Evolutionary conservation across 2,329 filamentous ascomycete genomes (phyloP), one percentile per base, ranked within the genome.

Genomic region (Fusarium torreyae): DNA sequence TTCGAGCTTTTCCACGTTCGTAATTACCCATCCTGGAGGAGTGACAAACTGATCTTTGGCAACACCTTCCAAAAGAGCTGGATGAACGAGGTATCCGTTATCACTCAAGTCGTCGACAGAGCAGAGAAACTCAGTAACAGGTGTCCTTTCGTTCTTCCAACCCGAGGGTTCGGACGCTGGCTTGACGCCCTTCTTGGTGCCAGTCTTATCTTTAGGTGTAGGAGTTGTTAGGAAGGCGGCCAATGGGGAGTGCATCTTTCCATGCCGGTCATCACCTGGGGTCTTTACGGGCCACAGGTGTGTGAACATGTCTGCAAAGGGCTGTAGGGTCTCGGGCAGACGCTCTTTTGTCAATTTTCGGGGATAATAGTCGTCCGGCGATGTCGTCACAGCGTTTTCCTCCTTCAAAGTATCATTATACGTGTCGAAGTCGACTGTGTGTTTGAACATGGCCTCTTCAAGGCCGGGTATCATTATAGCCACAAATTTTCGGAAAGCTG

Each of bases 381-480:
- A 84, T 3, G 81, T 82, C n/a, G 74, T 66, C 15, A 79, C 68
- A 4, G 62, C 38, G 26, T 57, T 65, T 52, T 42, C 81, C 75
- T 18, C 81, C 75, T 34, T 76, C 75, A 20, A 72, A 63, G 58
- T 68, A 26, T 81, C 76, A 43, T 84, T 82, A 73, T 85, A 88
- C 2, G 76, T 80, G 11, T 79, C 76, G 49, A 85, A 85, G 68
- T 89, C 81, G 38, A 86, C 83, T 38, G 80, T 76, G 14, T 88
- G 85, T 77, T 92, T 88, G 81, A 98, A 97, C 92, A 98, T 96
- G 66, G 89, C 92, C 74, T 93, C 88, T 77, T 98, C 95, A 24
- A 99, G 82, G 0, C 96, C 96, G 13, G 96, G 96, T 13, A 98
- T 90, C 92, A 98, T 95, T 70, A 99, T 83, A 40, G 93, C 88